Base-by-base conservation (phyloP, 2,329 filamentous ascomycete genomes). In the Xylariaceae sp. region DNA sequence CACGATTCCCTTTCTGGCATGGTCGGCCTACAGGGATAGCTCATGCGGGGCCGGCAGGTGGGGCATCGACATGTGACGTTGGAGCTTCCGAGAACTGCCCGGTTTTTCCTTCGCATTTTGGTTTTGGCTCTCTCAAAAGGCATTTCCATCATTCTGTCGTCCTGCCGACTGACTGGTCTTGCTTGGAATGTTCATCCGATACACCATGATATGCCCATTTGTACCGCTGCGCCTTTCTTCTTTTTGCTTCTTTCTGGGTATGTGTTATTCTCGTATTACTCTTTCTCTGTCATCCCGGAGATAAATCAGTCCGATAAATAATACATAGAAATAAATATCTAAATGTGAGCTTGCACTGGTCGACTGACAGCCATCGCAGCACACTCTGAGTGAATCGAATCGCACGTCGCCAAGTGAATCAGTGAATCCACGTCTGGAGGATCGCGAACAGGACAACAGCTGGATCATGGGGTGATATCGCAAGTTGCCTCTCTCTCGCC, bases 381-480 rank as follows among this genome's bases (percentile, higher is more conserved):
- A 50, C 42, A 51, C 11, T 54, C 23, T 30, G 23, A 30, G 23
- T 18, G 23, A 15, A 35, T 30, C 15, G 34, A 30, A 5, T 9
- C 30, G 15, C 48, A 5, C 35, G 15, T 51, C 44, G 56, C 37
- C 17, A 47, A 56, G 11, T 48, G 11, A 30, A 50, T 30, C 10
- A 17, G 11, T 23, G 34, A 58, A 10, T 45, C 13, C 42, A 45
- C 42, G 37, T 45, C 13, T 13, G 34, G 53, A 39, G 51, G 18
- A 39, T n/a, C 34, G 37, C 10, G 3, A 49, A 45, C 8, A n/a
- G 34, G n/a, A 9, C 23, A 35, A 23, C 49, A 3, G 17, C 35
- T 34, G 50, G 61, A 63, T 53, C 53, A 63, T 63, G 61, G 61
- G 56, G 49, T 61, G 47, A 58, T 47, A 45, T 59, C 18, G 18